phyloP scores from a whole-genome alignment of 164 flowering plant genomes.

The Berberis thunbergii region DNA sequence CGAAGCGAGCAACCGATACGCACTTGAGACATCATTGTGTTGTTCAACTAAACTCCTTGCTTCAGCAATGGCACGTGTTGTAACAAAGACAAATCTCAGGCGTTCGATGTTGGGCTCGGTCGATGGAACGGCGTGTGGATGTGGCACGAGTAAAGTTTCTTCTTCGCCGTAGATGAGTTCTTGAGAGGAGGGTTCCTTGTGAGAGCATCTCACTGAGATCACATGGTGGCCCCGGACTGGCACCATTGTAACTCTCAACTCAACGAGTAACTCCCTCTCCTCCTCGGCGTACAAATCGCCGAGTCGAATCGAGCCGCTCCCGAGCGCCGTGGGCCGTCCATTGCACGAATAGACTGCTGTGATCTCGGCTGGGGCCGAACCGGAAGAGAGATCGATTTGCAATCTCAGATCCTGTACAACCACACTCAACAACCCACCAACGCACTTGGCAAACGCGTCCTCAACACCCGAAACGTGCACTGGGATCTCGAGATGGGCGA shows the following conservation, averaged over 20 bases:
- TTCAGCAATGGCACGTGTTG: constrained; percentile 73
- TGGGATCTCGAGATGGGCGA: constrained; percentile 88
- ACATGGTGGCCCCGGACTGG: constrained; percentile 44
- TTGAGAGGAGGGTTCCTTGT: constrained; percentile 59
- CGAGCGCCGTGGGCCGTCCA: constrained; percentile 39
- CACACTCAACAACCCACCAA: constrained; percentile 79
- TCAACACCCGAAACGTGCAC: constrained; percentile 41
- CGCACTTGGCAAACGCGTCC: constrained; percentile 76
- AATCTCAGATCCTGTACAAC: constrained; percentile 72
- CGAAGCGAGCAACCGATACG: constrained; percentile 55
- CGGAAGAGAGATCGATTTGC: constrained; percentile 48
- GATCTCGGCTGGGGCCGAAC: constrained; percentile 61
- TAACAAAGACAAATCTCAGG: constrained; percentile 47
- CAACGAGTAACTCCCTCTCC: constrained; percentile 72
- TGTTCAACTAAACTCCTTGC: constrained; percentile 46
- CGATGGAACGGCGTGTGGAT: constrained; percentile 42
- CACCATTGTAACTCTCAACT: constrained; percentile 44
- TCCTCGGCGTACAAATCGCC: constrained; percentile 91
- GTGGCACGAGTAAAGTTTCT: constrained; percentile 39
- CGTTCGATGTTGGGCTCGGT: constrained; percentile 46
- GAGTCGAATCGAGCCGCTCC: constrained; percentile 42
- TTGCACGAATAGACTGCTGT: constrained; percentile 48
- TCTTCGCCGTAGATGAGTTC: constrained; percentile 44
- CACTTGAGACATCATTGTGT: constrained; percentile 38
- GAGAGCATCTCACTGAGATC: constrained; percentile 45